Evolutionary conservation across 305 asterid species (phyloP).

Genomic region (Solanum hybrid): DNA sequence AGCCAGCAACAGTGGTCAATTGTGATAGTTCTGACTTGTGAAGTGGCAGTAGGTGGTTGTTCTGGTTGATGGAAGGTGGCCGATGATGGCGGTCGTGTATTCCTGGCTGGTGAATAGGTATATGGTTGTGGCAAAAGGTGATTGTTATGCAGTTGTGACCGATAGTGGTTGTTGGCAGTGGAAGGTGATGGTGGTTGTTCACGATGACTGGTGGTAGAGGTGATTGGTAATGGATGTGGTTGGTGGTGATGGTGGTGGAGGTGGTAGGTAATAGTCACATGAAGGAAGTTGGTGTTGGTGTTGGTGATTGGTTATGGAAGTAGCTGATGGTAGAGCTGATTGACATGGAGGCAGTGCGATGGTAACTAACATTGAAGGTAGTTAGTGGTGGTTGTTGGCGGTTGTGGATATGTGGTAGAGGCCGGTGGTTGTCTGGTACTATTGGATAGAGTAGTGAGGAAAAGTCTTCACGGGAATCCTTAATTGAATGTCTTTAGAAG

Average conservation of each 20-base stretch:
- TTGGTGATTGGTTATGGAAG: too few species aligned
- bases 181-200: neutral
- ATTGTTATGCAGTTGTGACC: neutral
- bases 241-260: too few species aligned
- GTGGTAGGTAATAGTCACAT: too few species aligned
- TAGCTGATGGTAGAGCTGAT: neutral
- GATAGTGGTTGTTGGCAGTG: neutral
- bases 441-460: neutral
- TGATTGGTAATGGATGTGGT: neutral
- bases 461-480: neutral
- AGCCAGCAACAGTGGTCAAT: neutral
- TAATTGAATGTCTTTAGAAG: neutral
- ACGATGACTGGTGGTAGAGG: neutral
- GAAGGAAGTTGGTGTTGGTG: too few species aligned
- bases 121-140: neutral
- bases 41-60: neutral
- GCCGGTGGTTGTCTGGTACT: neutral
- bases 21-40: neutral
- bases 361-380: neutral
- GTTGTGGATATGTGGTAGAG: neutral
- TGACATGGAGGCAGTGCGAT: neutral
- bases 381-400: neutral
- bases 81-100: neutral
- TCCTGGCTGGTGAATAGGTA: neutral
- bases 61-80: neutral